Percentiles rank a stretch among this genome's conserved stretches.
Conservation (phyloP, 2,329 filamentous ascomycete genomes). For the Scleromitrula shiraiana region DNA sequence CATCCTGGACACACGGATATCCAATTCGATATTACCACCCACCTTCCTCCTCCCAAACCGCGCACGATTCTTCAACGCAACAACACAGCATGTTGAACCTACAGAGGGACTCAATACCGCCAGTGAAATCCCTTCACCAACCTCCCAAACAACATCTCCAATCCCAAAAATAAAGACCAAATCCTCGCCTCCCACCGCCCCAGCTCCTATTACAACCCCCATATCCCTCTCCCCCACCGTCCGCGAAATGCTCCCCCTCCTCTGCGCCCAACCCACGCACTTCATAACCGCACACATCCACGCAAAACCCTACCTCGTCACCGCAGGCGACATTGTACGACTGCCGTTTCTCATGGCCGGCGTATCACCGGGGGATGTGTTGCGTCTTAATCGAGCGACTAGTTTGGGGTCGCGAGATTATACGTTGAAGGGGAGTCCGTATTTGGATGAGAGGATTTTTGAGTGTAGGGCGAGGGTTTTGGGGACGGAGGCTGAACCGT, state of each 20-base stretch:
- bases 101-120: constrained; percentile 11
- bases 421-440: constrained; percentile 75
- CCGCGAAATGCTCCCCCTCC: constrained; percentile 57
- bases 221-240: constrained; percentile 45
- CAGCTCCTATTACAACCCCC: constrained; percentile 21
- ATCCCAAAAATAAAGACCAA: constrained; percentile 2
- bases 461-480: constrained; percentile 80
- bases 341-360: constrained; percentile 74
- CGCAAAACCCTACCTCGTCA: constrained; percentile 71
- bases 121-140: too few relatives aligned
- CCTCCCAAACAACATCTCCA: constrained; percentile 15
- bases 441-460: constrained; percentile 75
- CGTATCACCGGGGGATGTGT: constrained; percentile 70
- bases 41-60: constrained; percentile 42
- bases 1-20: constrained; percentile 49
- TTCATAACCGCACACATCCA: constrained; percentile 78
- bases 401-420: constrained; percentile 81
- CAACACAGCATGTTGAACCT: constrained; percentile 41
- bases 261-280: constrained; percentile 64
- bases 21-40: constrained; percentile 36
- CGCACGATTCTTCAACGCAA: constrained; percentile 39
- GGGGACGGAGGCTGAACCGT: constrained; percentile 72
- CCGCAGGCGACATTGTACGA: constrained; percentile 64
- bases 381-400: constrained; percentile 80
- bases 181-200: constrained; percentile 8